Percentiles rank a stretch among this genome's conserved stretches.
phyloP scores from a whole-genome alignment of 176 grass and related monocot species.

The Chloris gayana region DNA sequence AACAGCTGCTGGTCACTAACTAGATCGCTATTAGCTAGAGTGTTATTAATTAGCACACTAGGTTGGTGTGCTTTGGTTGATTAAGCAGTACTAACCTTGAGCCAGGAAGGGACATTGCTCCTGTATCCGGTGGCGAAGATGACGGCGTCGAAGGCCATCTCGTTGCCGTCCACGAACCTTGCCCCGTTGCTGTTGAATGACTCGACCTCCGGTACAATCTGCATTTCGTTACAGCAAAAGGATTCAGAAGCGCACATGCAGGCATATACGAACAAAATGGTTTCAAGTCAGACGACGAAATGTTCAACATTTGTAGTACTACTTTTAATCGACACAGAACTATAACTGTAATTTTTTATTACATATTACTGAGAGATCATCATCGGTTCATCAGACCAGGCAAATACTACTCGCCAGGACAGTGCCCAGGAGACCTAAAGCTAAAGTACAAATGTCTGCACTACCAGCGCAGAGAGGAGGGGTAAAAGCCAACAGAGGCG shows the following conservation, averaged over 20 bases:
- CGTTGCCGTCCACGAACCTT: constrained; percentile 74
- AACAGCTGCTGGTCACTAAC: not conserved
- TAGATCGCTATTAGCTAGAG: not conserved
- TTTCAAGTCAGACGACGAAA: constrained; percentile 39
- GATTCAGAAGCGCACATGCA: constrained; percentile 47
- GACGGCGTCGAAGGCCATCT: constrained; percentile 79
- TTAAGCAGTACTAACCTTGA: constrained; percentile 59
- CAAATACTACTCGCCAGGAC: not conserved
- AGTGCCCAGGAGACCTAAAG: constrained; percentile 25
- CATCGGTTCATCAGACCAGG: not conserved
- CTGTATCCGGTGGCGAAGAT: constrained; percentile 96
- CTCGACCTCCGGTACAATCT: constrained; percentile 83
- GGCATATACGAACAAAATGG: not conserved
- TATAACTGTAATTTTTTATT: constrained; percentile 5
- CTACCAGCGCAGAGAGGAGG: constrained; percentile 29
- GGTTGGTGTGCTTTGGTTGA: not conserved
- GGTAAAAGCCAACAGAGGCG: constrained; percentile 19
- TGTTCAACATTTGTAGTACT: not conserved
- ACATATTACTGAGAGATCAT: not conserved
- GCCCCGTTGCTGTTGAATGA: constrained; percentile 63
- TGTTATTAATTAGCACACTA: not conserved
- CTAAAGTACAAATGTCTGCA: constrained; percentile 45
- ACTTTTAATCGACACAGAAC: not conserved
- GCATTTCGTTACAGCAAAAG: constrained; percentile 41
- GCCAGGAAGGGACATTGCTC: constrained; percentile 93